Percentiles rank a stretch among this genome's conserved stretches.
Evolutionary conservation across 495 filamentous ascomycete species (phyloP).

Genomic region (Neurospora sp.): DNA sequence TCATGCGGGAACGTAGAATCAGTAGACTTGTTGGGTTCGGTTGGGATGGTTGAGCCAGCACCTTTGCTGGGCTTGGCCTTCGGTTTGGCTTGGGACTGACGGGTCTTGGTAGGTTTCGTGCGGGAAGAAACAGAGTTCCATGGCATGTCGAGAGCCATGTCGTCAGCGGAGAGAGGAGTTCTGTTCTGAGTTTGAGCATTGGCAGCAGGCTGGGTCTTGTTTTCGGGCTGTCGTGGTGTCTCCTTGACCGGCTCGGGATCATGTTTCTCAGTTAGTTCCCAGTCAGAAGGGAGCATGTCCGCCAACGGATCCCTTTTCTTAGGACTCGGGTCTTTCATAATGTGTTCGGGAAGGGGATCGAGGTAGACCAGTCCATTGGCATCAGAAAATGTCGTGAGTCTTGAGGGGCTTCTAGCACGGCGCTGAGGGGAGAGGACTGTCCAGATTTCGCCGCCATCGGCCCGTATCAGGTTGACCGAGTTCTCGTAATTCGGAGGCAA

Average conservation of each 20-base stretch:
- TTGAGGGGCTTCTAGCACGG: neutral
- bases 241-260: neutral
- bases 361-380: neutral
- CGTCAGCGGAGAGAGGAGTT: neutral
- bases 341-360: neutral
- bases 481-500: neutral
- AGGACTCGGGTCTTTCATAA: neutral
- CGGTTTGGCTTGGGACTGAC: neutral
- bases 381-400: neutral
- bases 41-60: neutral
- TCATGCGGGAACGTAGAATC: neutral
- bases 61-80: neutral
- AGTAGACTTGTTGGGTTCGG: neutral
- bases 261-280: neutral
- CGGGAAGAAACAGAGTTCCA: neutral
- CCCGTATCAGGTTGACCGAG: neutral
- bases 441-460: neutral
- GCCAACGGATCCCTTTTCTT: constrained; percentile 2
- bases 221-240: neutral
- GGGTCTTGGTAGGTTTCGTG: neutral
- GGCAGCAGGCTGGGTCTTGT: neutral
- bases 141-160: neutral
- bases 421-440: neutral
- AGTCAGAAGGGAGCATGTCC: neutral
- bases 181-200: neutral